Evolutionary conservation across 2,329 filamentous ascomycete species (phyloP), one percentile per base, ranked within the genome.

Genomic region (Fragosphaeria purpurea): DNA sequence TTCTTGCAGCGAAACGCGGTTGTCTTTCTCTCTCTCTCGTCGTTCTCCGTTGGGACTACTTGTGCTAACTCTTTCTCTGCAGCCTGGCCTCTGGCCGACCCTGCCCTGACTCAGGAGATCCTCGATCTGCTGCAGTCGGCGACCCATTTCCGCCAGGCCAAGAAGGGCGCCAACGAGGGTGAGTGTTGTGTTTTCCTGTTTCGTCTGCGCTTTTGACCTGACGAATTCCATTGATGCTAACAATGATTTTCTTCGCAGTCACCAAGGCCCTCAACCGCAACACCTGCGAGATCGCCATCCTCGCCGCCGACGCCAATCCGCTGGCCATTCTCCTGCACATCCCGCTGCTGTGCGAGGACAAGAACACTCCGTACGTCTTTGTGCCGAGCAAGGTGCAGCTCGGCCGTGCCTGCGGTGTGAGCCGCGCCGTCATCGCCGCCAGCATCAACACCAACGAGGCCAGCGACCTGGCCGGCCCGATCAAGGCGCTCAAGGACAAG

Each of bases 391-490:
- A 58, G 57, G 50, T 52, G 35, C 48, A 53, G 41, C 53, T 58
- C 46, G 89, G 89, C 60, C 80, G 90, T 59, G 90, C 91, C 46
- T 93, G 87, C 65, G 91, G 91, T 76, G 91, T 96, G 55, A 85
- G 79, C 64, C 80, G 91, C 53, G 77, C 88, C 50, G 90, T 97
- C 55, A 96, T 97, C 61, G 85, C 88, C 41, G 83, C 82, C 55
- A 83, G 78, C 63, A 95, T 97, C 70, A 96, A 88, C 59, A 89
- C 85, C 69, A 95, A 95, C 77, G 88, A 95, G 72, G 85, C 85
- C 40, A 86, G 81, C 63, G 90, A 96, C 69, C 76, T 97, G 54
- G 86, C 84, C 69, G 79, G 80, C 63, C 88, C 94, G 76, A 96
- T 97, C 69, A 80, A 86, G 61, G 77, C 83, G 58, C 76, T 96